These are phyloP conservation scores for Trypanosoma avium DNA, from an alignment of 208 protist species.

Conservation along the genomic window DNA sequence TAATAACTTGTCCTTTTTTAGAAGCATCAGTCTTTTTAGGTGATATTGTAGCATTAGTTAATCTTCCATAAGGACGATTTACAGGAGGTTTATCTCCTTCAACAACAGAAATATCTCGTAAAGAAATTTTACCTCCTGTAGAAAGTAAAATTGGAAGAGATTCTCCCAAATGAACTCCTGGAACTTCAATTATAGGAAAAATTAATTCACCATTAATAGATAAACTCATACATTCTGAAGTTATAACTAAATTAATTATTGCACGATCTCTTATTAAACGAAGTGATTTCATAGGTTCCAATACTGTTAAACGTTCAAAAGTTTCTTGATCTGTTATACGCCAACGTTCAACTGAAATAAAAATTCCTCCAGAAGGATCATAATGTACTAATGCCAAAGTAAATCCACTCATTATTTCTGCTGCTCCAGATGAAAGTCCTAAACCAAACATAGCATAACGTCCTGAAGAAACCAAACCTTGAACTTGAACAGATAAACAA, in stretches of 20 bases:
- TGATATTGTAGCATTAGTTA: conserved; percentile 1
- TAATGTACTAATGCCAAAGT: conserved; percentile 23
- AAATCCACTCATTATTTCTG: conserved; percentile 25
- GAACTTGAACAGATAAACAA: conserved; percentile 28
- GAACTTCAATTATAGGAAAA: conserved; percentile 14
- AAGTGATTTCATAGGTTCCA: conserved; percentile 27
- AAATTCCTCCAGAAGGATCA: conserved; percentile 25
- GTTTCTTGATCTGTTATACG: conserved; percentile 27
- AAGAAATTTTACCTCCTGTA: conserved; percentile 23
- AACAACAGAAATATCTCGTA: conserved; percentile 21
- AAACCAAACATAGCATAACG: conserved; percentile 32
- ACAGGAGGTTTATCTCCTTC: conserved; percentile 27
- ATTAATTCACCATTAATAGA: conserved; percentile 27
- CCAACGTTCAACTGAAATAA: conserved; percentile 34
- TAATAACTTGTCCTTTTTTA: conserved; percentile 6
- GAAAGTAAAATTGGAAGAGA: conserved; percentile 30
- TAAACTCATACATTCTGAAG: conserved; percentile 16
- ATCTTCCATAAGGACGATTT: conserved; percentile 13
- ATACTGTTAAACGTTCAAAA: conserved; percentile 22
- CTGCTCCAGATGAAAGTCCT: conserved; percentile 20
- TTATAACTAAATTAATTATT: conserved; percentile 17
- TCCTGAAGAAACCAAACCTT: conserved; percentile 26
- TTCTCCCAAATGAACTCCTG: conserved; percentile 20
- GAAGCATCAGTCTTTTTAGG: conserved; percentile 6
- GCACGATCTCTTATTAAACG: conserved; percentile 26